Percentiles rank a stretch among this genome's conserved stretches.
Evolutionary conservation across 768 basidiomycete genomes (phyloP).

Genomic region (Russula olivacea): DNA sequence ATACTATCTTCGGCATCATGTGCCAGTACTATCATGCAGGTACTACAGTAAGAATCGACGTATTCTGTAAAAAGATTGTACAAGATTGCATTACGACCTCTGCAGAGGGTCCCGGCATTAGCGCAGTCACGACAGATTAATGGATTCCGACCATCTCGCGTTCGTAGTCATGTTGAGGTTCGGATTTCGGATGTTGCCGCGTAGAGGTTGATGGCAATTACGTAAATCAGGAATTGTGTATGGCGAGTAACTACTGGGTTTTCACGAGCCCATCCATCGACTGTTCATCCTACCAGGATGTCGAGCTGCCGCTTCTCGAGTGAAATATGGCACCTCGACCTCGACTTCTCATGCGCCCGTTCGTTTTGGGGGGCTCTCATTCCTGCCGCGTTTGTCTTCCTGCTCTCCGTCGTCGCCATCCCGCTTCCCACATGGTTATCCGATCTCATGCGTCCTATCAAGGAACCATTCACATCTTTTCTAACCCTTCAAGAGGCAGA

Average conservation of each 20-base stretch:
- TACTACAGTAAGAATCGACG: too few relatives aligned
- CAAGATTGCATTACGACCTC: too few relatives aligned
- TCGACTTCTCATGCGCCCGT: constrained; percentile 40
- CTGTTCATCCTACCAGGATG: constrained; percentile 11
- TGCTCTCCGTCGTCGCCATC: constrained; percentile 34
- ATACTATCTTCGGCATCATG: background rate
- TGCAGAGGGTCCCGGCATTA: background rate
- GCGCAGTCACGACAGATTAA: background rate
- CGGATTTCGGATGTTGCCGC: background rate
- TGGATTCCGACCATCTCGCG: background rate
- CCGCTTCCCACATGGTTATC: constrained; percentile 25
- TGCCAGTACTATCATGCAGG: background rate
- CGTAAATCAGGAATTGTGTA: background rate
- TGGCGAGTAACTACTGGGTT: background rate
- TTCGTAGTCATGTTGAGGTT: background rate
- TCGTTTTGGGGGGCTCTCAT: constrained; percentile 46
- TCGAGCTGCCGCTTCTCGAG: constrained; percentile 9
- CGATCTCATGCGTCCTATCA: constrained; percentile 26
- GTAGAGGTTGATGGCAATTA: background rate
- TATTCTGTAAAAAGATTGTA: too few relatives aligned
- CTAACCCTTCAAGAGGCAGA: constrained; percentile 37
- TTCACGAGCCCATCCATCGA: background rate
- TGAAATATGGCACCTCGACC: constrained; percentile 34
- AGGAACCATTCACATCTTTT: constrained; percentile 35
- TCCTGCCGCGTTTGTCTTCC: constrained; percentile 44